Conservation (phyloP, 2,329 filamentous ascomycete species). For the Fusarium mexicanum region DNA sequence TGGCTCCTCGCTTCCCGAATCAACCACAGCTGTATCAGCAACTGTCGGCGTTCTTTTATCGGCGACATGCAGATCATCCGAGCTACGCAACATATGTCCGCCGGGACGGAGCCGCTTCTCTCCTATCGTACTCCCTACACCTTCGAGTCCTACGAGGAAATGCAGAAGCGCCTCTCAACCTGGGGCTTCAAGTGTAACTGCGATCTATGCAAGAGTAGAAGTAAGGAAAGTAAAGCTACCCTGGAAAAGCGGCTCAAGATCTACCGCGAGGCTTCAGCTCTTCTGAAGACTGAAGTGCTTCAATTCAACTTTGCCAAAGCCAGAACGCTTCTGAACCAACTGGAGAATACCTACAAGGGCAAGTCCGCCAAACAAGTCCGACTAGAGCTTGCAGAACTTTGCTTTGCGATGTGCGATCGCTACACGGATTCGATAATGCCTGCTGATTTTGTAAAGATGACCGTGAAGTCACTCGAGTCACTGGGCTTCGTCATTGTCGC, state of each 20-base stretch:
- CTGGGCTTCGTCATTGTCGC: constrained; percentile 2
- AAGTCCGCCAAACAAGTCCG: background rate
- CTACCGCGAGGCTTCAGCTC: background rate
- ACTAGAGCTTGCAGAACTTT: background rate
- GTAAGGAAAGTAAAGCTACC: constrained; percentile 19
- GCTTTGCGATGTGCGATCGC: background rate
- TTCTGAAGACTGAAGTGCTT: background rate
- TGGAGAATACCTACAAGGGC: constrained; percentile 38
- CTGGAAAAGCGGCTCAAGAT: constrained; percentile 31
- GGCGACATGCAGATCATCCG: constrained; percentile 64
- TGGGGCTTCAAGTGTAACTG: constrained; percentile 58
- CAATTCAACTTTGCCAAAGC: constrained; percentile 4
- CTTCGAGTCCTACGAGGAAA: constrained; percentile 40
- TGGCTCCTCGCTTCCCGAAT: constrained; percentile 60
- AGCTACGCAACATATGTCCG: constrained; percentile 54
- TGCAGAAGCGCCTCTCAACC: constrained; percentile 41
- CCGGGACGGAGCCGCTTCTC: constrained; percentile 57
- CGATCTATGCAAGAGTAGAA: constrained; percentile 47
- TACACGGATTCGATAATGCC: background rate
- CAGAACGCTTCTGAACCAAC: constrained; percentile 23
- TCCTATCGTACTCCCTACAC: constrained; percentile 48
- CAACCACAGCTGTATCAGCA: constrained; percentile 63
- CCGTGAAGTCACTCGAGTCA: constrained; percentile 1
- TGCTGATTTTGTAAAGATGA: background rate
- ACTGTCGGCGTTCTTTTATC: constrained; percentile 59